Evolutionary conservation across 164 flowering plant genomes (phyloP).

Genomic region (Saururus chinensis): DNA sequence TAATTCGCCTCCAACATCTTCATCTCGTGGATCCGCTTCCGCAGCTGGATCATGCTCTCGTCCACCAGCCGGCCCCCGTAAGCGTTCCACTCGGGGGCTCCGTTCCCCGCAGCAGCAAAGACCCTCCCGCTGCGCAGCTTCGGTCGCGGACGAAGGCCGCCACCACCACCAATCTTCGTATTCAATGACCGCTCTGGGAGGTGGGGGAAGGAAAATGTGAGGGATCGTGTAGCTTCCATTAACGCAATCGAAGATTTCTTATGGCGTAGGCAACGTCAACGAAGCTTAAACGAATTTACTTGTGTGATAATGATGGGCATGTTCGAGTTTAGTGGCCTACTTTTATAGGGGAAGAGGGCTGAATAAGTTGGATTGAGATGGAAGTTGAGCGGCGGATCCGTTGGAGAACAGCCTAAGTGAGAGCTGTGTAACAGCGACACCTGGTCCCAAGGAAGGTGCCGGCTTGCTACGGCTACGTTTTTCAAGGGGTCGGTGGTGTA

Average conservation of each 20-base stretch:
- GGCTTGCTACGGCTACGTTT: neutral
- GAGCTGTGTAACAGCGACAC: neutral
- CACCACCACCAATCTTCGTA: neutral
- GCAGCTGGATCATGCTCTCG: slow-evolving; percentile 3
- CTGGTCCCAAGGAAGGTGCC: neutral
- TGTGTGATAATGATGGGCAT: too few relatives aligned
- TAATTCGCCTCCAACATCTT: slow-evolving; percentile 21
- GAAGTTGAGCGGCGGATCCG: neutral
- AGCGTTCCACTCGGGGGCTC: neutral
- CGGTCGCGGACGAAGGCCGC: neutral
- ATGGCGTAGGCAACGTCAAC: too few relatives aligned
- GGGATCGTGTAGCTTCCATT: too few relatives aligned
- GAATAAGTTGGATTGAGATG: neutral
- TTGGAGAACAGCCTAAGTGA: neutral
- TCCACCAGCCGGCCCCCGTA: slow-evolving; percentile 6
- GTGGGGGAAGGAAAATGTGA: too few relatives aligned
- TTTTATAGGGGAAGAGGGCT: too few relatives aligned
- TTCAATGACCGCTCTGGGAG: too few relatives aligned
- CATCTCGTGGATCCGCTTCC: slow-evolving; percentile 7
- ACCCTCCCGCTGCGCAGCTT: neutral
- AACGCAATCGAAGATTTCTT: too few relatives aligned
- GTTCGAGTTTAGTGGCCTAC: too few relatives aligned
- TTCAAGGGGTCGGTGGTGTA: neutral
- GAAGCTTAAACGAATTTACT: too few relatives aligned
- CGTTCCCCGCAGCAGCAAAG: neutral